Evolutionary conservation across 768 basidiomycete species (phyloP).

Genomic region (Macrolepiota albuminosa): DNA sequence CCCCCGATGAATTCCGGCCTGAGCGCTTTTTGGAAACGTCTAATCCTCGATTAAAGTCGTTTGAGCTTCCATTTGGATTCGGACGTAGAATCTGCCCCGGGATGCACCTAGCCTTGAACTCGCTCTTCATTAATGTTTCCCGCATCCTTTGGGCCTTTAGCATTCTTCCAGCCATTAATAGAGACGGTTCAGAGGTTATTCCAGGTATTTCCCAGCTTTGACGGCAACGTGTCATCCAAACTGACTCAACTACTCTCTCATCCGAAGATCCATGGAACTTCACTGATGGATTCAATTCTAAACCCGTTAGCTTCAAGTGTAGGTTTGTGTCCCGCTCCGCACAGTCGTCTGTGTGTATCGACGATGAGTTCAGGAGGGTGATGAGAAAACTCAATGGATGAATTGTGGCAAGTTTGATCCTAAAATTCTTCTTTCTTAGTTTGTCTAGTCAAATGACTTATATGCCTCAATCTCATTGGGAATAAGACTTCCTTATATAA

Average conservation of each 20-base stretch:
- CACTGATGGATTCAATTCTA: conserved; percentile 31
- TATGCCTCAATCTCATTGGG: neutral
- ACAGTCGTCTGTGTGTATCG: conserved; percentile 17
- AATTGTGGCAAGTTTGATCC: neutral
- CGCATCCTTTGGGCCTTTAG: conserved; percentile 32
- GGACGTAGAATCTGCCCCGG: conserved; percentile 36
- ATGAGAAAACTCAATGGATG: neutral
- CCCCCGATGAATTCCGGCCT: conserved; percentile 18
- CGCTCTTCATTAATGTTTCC: conserved; percentile 29
- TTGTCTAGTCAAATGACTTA: neutral
- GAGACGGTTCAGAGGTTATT: conserved; percentile 1
- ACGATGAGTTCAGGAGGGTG: conserved; percentile 18
- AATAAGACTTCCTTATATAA: neutral
- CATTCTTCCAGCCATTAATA: conserved; percentile 19
- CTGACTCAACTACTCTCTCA: neutral
- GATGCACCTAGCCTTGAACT: conserved; percentile 30
- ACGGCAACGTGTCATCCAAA: neutral
- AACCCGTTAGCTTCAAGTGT: conserved; percentile 28
- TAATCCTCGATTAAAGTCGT: conserved; percentile 2
- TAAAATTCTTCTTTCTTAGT: neutral
- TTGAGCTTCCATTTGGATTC: conserved; percentile 34
- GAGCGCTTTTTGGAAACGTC: conserved; percentile 12
- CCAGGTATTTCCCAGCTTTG: conserved; percentile 7
- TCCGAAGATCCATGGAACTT: conserved; percentile 23
- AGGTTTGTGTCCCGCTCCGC: conserved; percentile 21